phyloP scores from a whole-genome alignment of 2,329 filamentous ascomycete species.

The Alternaria brassicae region DNA sequence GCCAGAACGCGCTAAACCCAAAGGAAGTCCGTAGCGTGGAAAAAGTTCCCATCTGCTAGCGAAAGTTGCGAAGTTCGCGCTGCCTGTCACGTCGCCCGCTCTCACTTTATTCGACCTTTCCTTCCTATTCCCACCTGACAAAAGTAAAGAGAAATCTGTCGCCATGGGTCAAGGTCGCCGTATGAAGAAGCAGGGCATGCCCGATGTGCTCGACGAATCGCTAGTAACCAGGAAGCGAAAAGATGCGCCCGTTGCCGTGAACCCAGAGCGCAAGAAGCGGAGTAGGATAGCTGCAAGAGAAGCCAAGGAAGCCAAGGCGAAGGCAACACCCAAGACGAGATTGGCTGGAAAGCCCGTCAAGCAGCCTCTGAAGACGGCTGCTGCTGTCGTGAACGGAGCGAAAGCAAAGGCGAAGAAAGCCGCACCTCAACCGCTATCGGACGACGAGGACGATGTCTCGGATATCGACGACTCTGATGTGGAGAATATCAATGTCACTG shows the following conservation, averaged over 20 bases:
- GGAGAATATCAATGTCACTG: constrained; percentile 43
- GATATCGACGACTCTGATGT: constrained; percentile 35
- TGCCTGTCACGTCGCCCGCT: constrained; percentile 15
- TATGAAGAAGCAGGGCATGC: constrained; percentile 94
- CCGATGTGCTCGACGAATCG: constrained; percentile 78
- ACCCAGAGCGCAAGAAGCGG: constrained; percentile 65
- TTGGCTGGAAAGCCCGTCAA: constrained; percentile 14
- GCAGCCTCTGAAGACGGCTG: constrained; percentile 44
- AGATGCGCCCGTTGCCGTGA: constrained; percentile 66
- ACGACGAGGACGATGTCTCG: constrained; percentile 38
- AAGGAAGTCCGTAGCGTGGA: constrained; percentile 22
- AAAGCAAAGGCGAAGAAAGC: constrained; percentile 45
- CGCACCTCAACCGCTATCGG: constrained; percentile 37
- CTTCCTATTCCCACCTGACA: background rate
- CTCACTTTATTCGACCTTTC: constrained; percentile 5
- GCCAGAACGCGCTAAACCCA: constrained; percentile 3
- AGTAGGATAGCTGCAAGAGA: constrained; percentile 54
- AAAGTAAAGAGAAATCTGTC: constrained; percentile 6
- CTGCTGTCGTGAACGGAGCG: constrained; percentile 49
- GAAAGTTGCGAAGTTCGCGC: constrained; percentile 30
- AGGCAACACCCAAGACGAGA: constrained; percentile 24
- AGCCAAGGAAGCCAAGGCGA: constrained; percentile 23
- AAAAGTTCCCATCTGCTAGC: constrained; percentile 21
- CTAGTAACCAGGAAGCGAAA: constrained; percentile 87
- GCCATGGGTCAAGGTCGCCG: constrained; percentile 86